Percentiles rank a stretch among this genome's conserved stretches.
phyloP scores from a whole-genome alignment of 805 yeast species.

The Zygosaccharomyces bisporus region DNA sequence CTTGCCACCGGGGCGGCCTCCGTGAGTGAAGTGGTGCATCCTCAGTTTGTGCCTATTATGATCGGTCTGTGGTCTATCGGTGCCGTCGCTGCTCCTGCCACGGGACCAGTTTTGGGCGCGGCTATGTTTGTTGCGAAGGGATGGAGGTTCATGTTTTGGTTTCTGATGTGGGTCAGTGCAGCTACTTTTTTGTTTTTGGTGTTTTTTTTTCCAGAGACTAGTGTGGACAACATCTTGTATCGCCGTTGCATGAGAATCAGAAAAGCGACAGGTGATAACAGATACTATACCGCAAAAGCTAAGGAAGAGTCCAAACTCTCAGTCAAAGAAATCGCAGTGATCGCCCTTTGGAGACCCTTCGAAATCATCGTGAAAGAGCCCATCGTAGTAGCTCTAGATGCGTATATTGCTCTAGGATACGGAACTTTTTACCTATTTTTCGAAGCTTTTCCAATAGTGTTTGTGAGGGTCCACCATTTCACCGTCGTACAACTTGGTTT shows the following conservation, averaged over 20 bases:
- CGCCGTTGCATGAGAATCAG: conserved; percentile 49
- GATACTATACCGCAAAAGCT: conserved; percentile 35
- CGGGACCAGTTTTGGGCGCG: conserved; percentile 59
- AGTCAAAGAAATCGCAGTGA: conserved; percentile 22
- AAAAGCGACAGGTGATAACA: conserved; percentile 45
- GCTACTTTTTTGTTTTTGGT: conserved; percentile 36
- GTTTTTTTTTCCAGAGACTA: conserved; percentile 49
- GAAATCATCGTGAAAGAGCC: conserved; percentile 51
- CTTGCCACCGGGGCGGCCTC: conserved; percentile 58
- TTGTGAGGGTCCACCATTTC: conserved; percentile 43
- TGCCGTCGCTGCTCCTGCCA: conserved; percentile 51
- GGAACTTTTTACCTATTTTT: conserved; percentile 53
- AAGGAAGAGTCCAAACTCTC: conserved; percentile 37
- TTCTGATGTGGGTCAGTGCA: conserved; percentile 42
- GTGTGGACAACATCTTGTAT: conserved; percentile 41
- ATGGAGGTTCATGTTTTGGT: conserved; percentile 58
- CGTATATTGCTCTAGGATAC: conserved; percentile 50
- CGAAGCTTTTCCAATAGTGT: conserved; percentile 60
- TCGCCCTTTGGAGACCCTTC: conserved; percentile 49
- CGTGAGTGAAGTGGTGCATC: conserved; percentile 45
- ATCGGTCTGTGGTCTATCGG: conserved; percentile 52
- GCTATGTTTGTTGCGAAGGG: conserved; percentile 43
- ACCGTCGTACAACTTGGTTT: conserved; percentile 46
- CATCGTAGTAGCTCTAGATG: conserved; percentile 49
- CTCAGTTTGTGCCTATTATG: conserved; percentile 44